Conservation (phyloP, 78 protist species). For the Dictyostelium intermedium region DNA sequence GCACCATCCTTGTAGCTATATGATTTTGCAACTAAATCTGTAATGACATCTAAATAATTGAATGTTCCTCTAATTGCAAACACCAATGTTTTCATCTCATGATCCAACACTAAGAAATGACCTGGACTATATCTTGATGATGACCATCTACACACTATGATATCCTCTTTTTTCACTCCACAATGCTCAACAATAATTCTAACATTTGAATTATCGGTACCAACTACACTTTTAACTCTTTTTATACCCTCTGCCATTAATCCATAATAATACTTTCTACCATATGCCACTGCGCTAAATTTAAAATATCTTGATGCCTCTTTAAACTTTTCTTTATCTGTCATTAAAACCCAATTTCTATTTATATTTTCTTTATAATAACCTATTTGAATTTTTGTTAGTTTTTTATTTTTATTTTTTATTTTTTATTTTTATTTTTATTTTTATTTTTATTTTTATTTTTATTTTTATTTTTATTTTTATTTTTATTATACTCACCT, state of each 20-base stretch:
- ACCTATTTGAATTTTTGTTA: constrained; percentile 36
- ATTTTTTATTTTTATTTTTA: not conserved
- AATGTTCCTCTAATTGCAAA: constrained; percentile 78
- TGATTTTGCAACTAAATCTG: constrained; percentile 73
- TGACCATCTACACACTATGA: constrained; percentile 47
- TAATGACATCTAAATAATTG: constrained; percentile 63
- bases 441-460: no score
- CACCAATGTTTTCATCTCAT: constrained; percentile 47
- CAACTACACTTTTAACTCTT: not conserved
- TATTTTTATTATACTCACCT: not conserved
- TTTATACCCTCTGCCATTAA: not conserved
- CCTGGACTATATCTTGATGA: constrained; percentile 58
- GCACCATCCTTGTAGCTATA: constrained; percentile 6
- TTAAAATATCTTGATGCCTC: constrained; percentile 24
- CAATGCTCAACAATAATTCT: constrained; percentile 15
- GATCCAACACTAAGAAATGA: constrained; percentile 54
- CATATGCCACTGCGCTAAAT: constrained; percentile 53
- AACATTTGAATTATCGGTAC: constrained; percentile 43
- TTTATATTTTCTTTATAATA: constrained; percentile 47
- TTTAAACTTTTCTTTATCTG: constrained; percentile 13
- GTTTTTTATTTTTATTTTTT: not conserved
- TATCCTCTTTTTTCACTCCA: constrained; percentile 64
- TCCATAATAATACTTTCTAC: constrained; percentile 69
- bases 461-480: no score
- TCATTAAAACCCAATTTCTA: constrained; percentile 31